A percentile compares a stretch with the other conserved stretches of the same genome.
Evolutionary conservation across 345 rosid species (phyloP).

Genomic region (Tarenaya hassleriana): DNA sequence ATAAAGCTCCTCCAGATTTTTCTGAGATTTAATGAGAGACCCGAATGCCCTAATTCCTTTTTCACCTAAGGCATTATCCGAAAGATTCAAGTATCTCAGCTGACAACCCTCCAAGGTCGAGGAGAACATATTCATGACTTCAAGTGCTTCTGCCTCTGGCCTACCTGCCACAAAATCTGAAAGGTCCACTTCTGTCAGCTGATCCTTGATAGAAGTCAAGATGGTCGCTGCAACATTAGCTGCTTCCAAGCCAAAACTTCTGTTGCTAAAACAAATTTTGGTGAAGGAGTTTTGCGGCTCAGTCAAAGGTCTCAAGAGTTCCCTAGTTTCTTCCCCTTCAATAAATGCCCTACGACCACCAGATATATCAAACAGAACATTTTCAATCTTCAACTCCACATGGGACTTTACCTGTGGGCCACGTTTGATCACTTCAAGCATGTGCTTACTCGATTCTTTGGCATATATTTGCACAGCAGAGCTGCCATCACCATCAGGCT

Average conservation of each 20-base stretch:
- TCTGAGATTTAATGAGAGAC: slow-evolving; percentile 61
- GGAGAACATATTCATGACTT: slow-evolving; percentile 72
- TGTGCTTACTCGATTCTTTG: slow-evolving; percentile 75
- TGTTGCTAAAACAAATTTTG: slow-evolving; percentile 69
- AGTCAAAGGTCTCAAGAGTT: slow-evolving; percentile 51
- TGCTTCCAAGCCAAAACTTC: slow-evolving; percentile 80
- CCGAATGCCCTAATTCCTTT: slow-evolving; percentile 83
- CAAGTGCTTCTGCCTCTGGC: slow-evolving; percentile 74
- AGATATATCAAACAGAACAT: slow-evolving; percentile 62
- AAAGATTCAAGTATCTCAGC: slow-evolving; percentile 62
- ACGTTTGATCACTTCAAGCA: slow-evolving; percentile 72
- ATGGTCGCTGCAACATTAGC: slow-evolving; percentile 63
- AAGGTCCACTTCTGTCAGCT: slow-evolving; percentile 68
- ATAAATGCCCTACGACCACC: slow-evolving; percentile 73
- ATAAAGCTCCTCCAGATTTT: slow-evolving; percentile 68
- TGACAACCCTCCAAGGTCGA: slow-evolving; percentile 67
- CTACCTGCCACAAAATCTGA: slow-evolving; percentile 90
- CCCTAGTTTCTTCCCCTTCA: slow-evolving; percentile 64
- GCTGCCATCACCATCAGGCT: slow-evolving; percentile 89
- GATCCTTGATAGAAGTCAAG: slow-evolving; percentile 61
- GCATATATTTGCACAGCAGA: slow-evolving; percentile 88
- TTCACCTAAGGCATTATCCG: slow-evolving; percentile 93
- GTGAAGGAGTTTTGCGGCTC: slow-evolving; percentile 48
- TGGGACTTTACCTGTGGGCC: slow-evolving; percentile 48
- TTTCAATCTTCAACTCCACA: slow-evolving; percentile 24